Percentiles rank a stretch among this genome's conserved stretches.
Evolutionary conservation across 192 early-diverging fungal species (phyloP).

Genomic region (Podila epigama): DNA sequence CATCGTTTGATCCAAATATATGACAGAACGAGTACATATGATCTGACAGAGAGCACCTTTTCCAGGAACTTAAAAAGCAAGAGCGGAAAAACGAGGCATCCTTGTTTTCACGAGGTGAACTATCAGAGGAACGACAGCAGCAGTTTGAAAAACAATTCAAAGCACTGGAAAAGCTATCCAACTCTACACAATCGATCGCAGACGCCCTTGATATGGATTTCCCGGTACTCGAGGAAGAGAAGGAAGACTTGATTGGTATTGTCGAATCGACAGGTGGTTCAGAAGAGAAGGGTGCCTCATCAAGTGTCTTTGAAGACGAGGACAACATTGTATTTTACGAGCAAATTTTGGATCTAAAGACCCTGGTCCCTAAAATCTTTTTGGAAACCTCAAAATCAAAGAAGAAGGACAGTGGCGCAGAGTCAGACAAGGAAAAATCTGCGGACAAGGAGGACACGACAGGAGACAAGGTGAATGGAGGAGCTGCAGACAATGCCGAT

Average conservation of each 20-base stretch:
- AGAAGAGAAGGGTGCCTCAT: constrained; percentile 47
- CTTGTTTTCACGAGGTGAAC: constrained; percentile 80
- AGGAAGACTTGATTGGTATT: constrained; percentile 49
- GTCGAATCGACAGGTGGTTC: constrained; percentile 15
- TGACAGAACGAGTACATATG: no score
- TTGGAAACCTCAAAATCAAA: constrained; percentile 64
- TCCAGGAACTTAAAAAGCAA: constrained; percentile 74
- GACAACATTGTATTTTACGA: constrained; percentile 93
- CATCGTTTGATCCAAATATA: no score
- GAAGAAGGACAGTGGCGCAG: constrained; percentile 27
- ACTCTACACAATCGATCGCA: constrained; percentile 61
- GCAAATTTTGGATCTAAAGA: constrained; percentile 77
- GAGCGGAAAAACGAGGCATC: constrained; percentile 81
- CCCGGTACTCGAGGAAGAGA: constrained; percentile 81
- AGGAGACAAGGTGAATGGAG: constrained; percentile 10
- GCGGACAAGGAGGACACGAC: constrained; percentile 51
- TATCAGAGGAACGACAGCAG: constrained; percentile 82
- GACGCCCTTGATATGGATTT: constrained; percentile 77
- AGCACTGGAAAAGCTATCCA: constrained; percentile 72
- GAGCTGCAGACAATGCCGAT: constrained; percentile 28
- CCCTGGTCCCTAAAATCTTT: constrained; percentile 85
- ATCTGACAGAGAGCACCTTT: no score
- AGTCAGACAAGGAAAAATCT: constrained; percentile 35
- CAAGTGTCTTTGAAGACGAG: constrained; percentile 92
- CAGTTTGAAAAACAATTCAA: constrained; percentile 73